Evolutionary conservation across 2,329 filamentous ascomycete genomes (phyloP).

Genomic region (Calonectria montana): DNA sequence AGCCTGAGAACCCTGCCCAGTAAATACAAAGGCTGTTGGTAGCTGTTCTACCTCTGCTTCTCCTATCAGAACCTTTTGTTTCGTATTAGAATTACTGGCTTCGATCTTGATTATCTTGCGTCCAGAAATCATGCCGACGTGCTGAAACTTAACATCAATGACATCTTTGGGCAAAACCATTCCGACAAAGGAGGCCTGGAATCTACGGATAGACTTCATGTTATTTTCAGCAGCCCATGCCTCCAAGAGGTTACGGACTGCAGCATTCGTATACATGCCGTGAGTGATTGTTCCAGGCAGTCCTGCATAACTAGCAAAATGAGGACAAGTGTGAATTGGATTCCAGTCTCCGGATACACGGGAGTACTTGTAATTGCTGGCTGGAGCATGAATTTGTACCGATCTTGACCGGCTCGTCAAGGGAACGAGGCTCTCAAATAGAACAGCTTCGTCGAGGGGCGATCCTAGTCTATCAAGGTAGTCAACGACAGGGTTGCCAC

Average conservation of each 20-base stretch:
- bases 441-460: not conserved
- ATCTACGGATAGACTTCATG: not conserved
- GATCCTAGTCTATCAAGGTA: not conserved
- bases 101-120: not conserved
- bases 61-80: not conserved
- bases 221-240: not conserved
- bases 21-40: not conserved
- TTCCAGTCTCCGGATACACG: not conserved
- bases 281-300: not conserved
- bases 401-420: not conserved
- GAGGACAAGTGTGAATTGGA: not conserved
- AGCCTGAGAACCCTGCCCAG: not conserved
- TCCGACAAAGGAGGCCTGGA: not conserved
- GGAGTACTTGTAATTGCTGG: not conserved
- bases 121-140: not conserved
- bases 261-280: not conserved
- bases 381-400: not conserved
- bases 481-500: not conserved
- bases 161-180: not conserved
- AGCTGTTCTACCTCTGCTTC: not conserved
- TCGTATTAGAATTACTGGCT: not conserved
- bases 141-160: not conserved
- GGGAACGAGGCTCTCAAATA: not conserved
- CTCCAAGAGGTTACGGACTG: not conserved
- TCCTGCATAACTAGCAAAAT: not conserved